Evolutionary conservation across 148 eudicot species (phyloP).

Genomic region (Camellia granthamiana): DNA sequence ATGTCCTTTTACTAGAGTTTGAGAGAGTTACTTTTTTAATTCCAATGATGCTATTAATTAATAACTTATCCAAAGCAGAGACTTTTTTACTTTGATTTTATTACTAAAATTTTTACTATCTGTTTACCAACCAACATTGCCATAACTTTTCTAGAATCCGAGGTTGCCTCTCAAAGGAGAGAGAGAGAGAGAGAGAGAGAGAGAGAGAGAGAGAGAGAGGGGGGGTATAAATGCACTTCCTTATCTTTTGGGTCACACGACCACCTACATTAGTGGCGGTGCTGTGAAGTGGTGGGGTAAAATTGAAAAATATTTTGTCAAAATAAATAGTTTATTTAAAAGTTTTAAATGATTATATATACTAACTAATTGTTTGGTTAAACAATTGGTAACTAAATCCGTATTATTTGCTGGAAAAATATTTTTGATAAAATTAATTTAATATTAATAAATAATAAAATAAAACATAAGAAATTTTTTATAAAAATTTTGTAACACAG

Average conservation of each 20-base stretch:
- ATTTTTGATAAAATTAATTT: too few species aligned
- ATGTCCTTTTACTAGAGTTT: constrained; percentile 14
- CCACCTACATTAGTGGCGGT: neutral
- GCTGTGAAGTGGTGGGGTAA: too few species aligned
- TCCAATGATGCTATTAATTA: constrained; percentile 16
- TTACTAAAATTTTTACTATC: neutral
- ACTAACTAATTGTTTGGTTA: too few species aligned
- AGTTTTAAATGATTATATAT: too few species aligned
- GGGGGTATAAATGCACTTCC: neutral
- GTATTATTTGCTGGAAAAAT: too few species aligned
- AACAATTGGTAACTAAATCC: too few species aligned
- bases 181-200: neutral
- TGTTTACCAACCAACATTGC: neutral
- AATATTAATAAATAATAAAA: too few species aligned
- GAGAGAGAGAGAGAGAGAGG: too few species aligned
- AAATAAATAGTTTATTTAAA: too few species aligned
- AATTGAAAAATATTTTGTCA: too few species aligned
- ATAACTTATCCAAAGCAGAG: neutral
- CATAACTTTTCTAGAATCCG: constrained; percentile 21
- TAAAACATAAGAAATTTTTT: too few species aligned
- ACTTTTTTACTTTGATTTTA: neutral
- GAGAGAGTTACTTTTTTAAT: constrained; percentile 5
- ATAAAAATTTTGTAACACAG: too few species aligned
- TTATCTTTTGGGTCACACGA: constrained; percentile 17
- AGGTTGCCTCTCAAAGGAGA: constrained; percentile 16